Evolutionary conservation across 495 filamentous ascomycete species (phyloP).

Genomic region (Penicillium goetzii): DNA sequence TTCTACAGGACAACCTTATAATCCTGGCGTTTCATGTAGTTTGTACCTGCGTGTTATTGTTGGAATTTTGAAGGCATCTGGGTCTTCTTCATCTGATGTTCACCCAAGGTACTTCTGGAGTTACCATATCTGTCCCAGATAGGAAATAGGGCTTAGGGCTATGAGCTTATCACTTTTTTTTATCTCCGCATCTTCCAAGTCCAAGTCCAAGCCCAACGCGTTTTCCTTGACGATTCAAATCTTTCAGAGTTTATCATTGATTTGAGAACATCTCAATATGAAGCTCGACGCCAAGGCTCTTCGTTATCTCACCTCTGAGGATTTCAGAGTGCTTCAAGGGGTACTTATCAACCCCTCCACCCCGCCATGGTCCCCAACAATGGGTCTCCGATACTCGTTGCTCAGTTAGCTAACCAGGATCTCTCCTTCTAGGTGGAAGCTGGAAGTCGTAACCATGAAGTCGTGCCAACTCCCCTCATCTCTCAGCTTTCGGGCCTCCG

Average conservation of each 20-base stretch:
- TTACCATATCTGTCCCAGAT: slow-evolving; percentile 24
- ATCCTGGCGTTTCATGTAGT: not conserved
- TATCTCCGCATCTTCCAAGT: slow-evolving; percentile 21
- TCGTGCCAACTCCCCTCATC: slow-evolving; percentile 90
- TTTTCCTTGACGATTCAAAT: slow-evolving; percentile 4
- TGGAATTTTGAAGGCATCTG: not conserved
- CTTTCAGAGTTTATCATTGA: not conserved
- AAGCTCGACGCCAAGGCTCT: slow-evolving; percentile 90
- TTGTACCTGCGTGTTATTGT: not conserved
- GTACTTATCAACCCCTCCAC: slow-evolving; percentile 54
- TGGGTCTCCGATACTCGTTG: slow-evolving; percentile 8
- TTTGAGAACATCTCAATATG: slow-evolving; percentile 54
- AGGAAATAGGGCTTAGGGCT: slow-evolving; percentile 54
- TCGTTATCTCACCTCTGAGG: slow-evolving; percentile 87
- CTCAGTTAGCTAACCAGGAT: slow-evolving; percentile 40
- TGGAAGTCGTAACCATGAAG: slow-evolving; percentile 94
- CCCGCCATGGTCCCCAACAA: slow-evolving; percentile 15
- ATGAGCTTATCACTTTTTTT: slow-evolving; percentile 39
- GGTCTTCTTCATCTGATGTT: not conserved
- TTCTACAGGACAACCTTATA: not conserved
- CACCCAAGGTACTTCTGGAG: not conserved
- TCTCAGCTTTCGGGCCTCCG: slow-evolving; percentile 79
- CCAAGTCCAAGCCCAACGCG: slow-evolving; percentile 11
- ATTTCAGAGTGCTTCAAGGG: slow-evolving; percentile 93
- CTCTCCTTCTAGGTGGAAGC: slow-evolving; percentile 70